phyloP scores from a whole-genome alignment of 345 rosid genomes.

The Adansonia digitata region DNA sequence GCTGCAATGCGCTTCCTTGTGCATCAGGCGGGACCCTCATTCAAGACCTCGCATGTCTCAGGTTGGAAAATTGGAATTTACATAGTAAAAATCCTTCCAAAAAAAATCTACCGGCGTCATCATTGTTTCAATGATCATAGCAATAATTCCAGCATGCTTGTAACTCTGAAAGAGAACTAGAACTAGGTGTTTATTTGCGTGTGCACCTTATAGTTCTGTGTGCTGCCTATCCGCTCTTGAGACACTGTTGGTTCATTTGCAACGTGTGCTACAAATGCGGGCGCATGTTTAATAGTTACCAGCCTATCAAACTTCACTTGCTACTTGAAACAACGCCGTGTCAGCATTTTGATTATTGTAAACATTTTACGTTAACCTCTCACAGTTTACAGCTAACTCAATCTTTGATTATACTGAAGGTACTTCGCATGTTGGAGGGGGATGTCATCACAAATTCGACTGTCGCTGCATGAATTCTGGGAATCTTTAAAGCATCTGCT shows the following conservation, averaged over 20 bases:
- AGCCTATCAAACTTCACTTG: too few species aligned
- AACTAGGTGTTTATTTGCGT: too few species aligned
- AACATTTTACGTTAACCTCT: not conserved
- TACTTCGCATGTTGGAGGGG: conserved; percentile 81
- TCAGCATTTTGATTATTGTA: not conserved
- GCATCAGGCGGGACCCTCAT: conserved; percentile 81
- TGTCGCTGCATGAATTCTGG: conserved; percentile 8
- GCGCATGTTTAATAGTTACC: too few species aligned
- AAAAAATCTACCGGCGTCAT: not conserved
- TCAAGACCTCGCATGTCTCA: conserved; percentile 95
- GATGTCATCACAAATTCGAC: conserved; percentile 38
- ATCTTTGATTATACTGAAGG: conserved; percentile 38
- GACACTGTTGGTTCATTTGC: not conserved
- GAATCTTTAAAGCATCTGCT: not conserved
- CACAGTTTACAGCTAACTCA: not conserved
- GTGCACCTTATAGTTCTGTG: not conserved
- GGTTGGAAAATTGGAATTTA: conserved; percentile 33
- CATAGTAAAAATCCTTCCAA: not conserved
- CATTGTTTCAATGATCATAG: not conserved
- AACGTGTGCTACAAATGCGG: not conserved
- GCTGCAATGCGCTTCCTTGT: conserved; percentile 84
- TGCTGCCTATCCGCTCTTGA: not conserved
- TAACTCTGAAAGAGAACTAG: not conserved
- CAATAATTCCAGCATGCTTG: not conserved
- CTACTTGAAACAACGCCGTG: not conserved